Evolutionary conservation across 768 basidiomycete genomes (phyloP), one percentile per base, ranked within the genome.

Genomic region (Kondoa malvinella): DNA sequence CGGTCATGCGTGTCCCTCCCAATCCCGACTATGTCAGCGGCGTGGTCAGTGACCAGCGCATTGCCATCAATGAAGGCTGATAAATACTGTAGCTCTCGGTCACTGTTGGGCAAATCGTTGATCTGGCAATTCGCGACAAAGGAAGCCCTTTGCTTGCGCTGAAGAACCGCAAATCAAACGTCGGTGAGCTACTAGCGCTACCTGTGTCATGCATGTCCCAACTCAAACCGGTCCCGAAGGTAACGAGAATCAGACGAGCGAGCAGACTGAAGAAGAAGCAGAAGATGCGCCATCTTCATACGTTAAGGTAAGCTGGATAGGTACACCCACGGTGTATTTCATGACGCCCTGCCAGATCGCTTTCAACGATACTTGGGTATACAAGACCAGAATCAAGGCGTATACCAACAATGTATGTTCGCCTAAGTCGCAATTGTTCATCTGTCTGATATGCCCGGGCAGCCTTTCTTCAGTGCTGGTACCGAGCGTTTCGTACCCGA

Each of bases 401-500:
- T 64, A 81, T 80, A 61, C 59, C 26, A 32, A 27, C 59, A 61
- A 61, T 56, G 56, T 56, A 25, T 56, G 17, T 16, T 56, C 56
- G 17, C 17, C 25, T 25, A 56, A 16, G 17, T 25, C 56, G 16
- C 56, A 25, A 25, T 25, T 56, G 56, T 16, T 56, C 16, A 56
- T 16, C 56, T 56, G 56, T 16, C 25, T 56, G 56, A 56, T 16
- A 56, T 56, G 16, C 17, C 17, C 16, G 25, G 16, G 56, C 17
- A 56, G 76, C 34, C 81, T 0, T 83, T 78, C 77, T 83, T 78
- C 67, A 80, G 81, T 67, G 67, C 86, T 1, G 81, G 83, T 0
- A 86, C 85, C 1, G 87, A 89, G 75, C 79, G 81, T 34, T 86
- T 86, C 75, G 78, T 87, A 30, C 79, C 82, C 2, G 83, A 86